phyloP scores from a whole-genome alignment of 257 asterid genomes.

The Leonotis leonurus region DNA sequence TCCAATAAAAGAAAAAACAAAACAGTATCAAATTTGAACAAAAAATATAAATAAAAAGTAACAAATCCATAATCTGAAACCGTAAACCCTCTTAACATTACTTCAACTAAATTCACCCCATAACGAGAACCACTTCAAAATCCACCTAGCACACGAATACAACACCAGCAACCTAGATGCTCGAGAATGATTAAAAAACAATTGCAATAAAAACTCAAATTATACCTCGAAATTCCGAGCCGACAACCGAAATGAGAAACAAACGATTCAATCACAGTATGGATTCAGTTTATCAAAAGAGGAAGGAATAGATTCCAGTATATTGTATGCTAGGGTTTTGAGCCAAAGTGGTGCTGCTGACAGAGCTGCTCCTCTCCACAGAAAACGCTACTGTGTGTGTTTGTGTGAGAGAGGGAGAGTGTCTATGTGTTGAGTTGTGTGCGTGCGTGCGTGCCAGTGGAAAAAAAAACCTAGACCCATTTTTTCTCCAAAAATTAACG shows the following conservation, averaged over 20 bases:
- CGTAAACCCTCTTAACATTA: constrained; percentile 19
- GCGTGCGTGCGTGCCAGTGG: constrained; percentile 1
- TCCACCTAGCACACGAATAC: not conserved
- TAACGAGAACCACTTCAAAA: not conserved
- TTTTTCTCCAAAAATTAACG: too few relatives aligned
- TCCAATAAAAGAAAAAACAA: not conserved
- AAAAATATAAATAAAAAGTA: not conserved
- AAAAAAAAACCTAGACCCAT: constrained; percentile 21
- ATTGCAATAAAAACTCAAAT: not conserved
- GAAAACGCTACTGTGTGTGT: constrained; percentile 14
- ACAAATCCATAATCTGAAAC: constrained; percentile 12
- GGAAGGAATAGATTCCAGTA: not conserved
- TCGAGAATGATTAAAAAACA: not conserved
- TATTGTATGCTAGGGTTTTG: constrained; percentile 22
- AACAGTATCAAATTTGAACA: not conserved
- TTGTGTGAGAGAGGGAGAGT: too few relatives aligned
- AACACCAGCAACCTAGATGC: not conserved
- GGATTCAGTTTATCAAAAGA: not conserved
- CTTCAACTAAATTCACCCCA: not conserved
- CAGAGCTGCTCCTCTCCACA: constrained; percentile 35
- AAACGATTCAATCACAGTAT: constrained; percentile 9
- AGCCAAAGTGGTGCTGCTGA: constrained; percentile 28
- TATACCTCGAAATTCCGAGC: constrained; percentile 4
- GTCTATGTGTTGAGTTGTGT: not conserved
- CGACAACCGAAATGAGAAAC: not conserved